phyloP scores from a whole-genome alignment of 495 filamentous ascomycete species.

The Daldinia bambusicola region DNA sequence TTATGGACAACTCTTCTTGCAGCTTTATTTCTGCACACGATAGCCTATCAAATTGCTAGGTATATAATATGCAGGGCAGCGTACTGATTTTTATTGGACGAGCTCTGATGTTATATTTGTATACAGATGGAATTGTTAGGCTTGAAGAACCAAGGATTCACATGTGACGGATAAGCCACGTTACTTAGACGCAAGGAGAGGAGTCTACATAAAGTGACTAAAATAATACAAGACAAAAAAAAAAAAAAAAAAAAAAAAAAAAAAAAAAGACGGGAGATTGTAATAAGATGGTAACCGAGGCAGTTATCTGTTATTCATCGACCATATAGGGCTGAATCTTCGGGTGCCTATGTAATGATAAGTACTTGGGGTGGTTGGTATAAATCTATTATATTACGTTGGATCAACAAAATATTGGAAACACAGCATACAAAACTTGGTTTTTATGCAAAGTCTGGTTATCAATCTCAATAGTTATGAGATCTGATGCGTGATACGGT shows the following conservation, averaged over 20 bases:
- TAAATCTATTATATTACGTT: background rate
- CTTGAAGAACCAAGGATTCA: background rate
- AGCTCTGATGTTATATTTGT: background rate
- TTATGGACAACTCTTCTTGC: conserved; percentile 7
- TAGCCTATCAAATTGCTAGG: background rate
- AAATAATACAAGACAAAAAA: background rate
- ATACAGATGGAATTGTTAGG: background rate
- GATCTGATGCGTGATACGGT: conserved; percentile 7
- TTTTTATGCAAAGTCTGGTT: background rate
- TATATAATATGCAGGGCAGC: background rate
- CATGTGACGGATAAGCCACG: background rate
- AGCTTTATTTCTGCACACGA: background rate
- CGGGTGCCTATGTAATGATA: too few relatives aligned
- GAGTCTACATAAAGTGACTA: background rate
- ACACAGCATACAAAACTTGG: background rate
- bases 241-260: background rate
- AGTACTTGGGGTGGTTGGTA: too few relatives aligned
- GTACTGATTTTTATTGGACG: background rate
- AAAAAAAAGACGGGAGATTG: too few relatives aligned
- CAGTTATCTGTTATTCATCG: too few relatives aligned
- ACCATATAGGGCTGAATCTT: too few relatives aligned
- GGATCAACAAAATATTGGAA: background rate
- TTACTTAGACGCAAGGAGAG: background rate
- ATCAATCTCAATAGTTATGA: conserved; percentile 14
- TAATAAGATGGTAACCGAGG: too few relatives aligned